Evolutionary conservation across 768 basidiomycete species (phyloP), one percentile per base, ranked within the genome.

Genomic region (Naganishia antarctica): DNA sequence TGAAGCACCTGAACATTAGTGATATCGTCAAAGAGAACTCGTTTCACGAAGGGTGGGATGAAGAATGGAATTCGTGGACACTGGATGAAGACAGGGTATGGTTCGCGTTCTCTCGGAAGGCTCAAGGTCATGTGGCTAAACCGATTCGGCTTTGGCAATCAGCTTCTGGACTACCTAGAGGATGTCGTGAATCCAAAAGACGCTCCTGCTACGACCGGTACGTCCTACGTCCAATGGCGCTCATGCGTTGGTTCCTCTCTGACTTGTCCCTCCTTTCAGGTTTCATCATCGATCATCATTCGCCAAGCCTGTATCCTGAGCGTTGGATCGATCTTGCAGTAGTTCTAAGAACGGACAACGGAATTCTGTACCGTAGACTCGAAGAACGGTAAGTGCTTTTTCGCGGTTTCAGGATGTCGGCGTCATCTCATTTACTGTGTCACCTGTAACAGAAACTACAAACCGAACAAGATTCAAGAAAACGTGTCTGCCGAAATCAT

Each of bases 401-500:
- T 41, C 64, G 28, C 31, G 29, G 49, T 51, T 29, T 21, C 5
- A 51, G 11, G 12, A 21, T 25, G 9, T 28, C 31, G 25, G 25
- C 2, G 5, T 23, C 43, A n/a, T 18, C 29, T 21, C 26, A 26
- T 32, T 46, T 32, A 41, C 40, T 50, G 25, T 11, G 32, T 40
- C 46, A 7, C 67, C 2, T 12, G 45, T n/a, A n/a, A n/a, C 76
- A 97, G 93, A 66, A 83, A 84, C 9, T 98, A 98, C 74, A 80
- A 88, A 0, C 77, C 92, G 51, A 90, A 90, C 76, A 99, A 99
- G 79, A 90, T 99, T 4, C 89, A 93, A 75, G 96, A 99, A 79
- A 99, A 99, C 77, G 93, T 97, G 77, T 88, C 93, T 72, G 92
- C 93, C 13, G 96, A 99, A 80, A 98, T 99, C 73, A 96, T 98